phyloP scores from a whole-genome alignment of 108 stramenopile species.

The Cyclotella atomus region DNA sequence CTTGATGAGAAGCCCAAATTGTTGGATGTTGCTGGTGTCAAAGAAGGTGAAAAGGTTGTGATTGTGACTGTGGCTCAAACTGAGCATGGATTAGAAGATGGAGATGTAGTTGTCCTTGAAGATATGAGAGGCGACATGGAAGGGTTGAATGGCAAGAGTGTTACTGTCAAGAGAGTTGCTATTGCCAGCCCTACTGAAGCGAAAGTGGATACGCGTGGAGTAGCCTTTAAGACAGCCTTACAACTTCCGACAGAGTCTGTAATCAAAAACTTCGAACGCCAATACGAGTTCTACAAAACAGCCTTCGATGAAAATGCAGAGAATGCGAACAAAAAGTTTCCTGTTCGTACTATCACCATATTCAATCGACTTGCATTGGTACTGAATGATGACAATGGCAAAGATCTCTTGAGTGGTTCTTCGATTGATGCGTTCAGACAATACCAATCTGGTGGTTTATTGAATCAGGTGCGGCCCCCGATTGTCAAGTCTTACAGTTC shows the following conservation, averaged over 20 bases:
- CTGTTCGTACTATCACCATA: conserved; percentile 55
- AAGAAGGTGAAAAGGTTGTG: conserved; percentile 50
- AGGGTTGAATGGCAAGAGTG: conserved; percentile 40
- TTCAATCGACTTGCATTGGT: conserved; percentile 61
- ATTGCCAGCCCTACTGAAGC: conserved; percentile 57
- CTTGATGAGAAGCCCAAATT: conserved; percentile 44
- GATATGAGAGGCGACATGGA: conserved; percentile 54
- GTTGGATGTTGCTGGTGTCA: conserved; percentile 48
- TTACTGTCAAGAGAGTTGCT: conserved; percentile 58
- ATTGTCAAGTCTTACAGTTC: conserved; percentile 48
- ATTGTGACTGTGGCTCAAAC: conserved; percentile 55
- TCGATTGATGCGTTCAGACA: conserved; percentile 34
- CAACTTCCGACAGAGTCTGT: conserved; percentile 48
- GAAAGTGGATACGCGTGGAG: conserved; percentile 54
- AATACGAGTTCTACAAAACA: conserved; percentile 53
- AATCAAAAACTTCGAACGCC: conserved; percentile 52
- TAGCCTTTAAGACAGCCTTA: conserved; percentile 52
- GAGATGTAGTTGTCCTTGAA: conserved; percentile 51
- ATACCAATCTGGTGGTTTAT: conserved; percentile 60
- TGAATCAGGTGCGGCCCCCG: conserved; percentile 60
- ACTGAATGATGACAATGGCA: conserved; percentile 44
- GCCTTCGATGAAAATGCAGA: conserved; percentile 36
- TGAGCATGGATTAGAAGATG: conserved; percentile 60
- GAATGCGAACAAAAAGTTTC: conserved; percentile 45
- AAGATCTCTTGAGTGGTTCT: conserved; percentile 11